Base-by-base conservation (phyloP, 257 asterid species). In the Primulina eburnea region DNA sequence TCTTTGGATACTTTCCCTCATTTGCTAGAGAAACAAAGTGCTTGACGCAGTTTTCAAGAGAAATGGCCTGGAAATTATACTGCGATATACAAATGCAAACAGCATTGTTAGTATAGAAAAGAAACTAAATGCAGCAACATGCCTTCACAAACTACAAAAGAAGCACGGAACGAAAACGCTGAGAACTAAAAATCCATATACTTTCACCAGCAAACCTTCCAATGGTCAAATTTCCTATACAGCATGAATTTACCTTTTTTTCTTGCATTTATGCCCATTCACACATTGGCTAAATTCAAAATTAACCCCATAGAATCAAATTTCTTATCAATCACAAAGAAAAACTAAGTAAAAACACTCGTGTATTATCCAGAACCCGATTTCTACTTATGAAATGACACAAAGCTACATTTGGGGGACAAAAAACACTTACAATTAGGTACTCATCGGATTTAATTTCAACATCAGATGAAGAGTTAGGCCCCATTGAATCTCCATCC, bases 1-100 rank as follows among this genome's bases (percentile, higher is more conserved):
- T 70, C 72, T 86, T 81, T 56, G 92, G 71, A 80, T 90, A 90
- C 68, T 77, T 82, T 47, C 75, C 85, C 29, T 81, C 90, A 61
- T 82, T 82, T 0, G 89, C 89, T 60, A 89, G 81, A 60, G 82
- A 75, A 62, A 81, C 70, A 34, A 85, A 76, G 70, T 85, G 80
- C 64, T 62, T 85, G 59, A 78, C 77, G 60, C 83, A 72, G 81
- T 76, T 69, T 10, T 85, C 88, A 21, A 78, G 74, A 57, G 90
- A 76, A 69, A 77, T 77, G 26, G 81, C 82, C 79, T 76, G 73
- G 65, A 73, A 78, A 47, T 73, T 84, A 7, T 69, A 70, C 60
- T 88, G 95, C 58, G 88, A 88, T 94, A 88, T 79, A 24, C 21
- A 40, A 24, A 24, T 24, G 26, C 26, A 20, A 33, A 62, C 21